Evolutionary conservation across 75 land plant genomes (phyloP), one percentile per base, ranked within the genome.

Genomic region (Selaginella moellendorffii): DNA sequence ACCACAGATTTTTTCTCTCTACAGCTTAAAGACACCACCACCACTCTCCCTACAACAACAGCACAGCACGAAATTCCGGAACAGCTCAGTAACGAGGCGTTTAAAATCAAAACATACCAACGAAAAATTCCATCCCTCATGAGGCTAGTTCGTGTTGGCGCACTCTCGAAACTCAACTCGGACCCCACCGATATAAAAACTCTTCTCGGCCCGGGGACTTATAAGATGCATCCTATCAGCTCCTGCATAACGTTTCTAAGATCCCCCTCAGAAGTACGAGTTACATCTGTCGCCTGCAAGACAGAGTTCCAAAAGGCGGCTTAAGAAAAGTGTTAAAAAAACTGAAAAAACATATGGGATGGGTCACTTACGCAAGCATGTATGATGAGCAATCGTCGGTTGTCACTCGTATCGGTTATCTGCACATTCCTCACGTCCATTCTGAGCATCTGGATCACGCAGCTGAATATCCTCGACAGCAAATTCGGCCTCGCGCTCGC

Each of bases 301-400:
- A n/a, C n/a, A n/a, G n/a, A n/a, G n/a, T n/a, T n/a, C n/a, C n/a
- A n/a, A n/a, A n/a, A n/a, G n/a, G n/a, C n/a, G n/a, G n/a, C n/a
- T n/a, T n/a, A n/a, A n/a, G n/a, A n/a, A n/a, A n/a, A n/a, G n/a
- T n/a, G n/a, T n/a, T n/a, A n/a, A n/a, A n/a, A n/a, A n/a, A n/a
- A n/a, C n/a, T n/a, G n/a, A n/a, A n/a, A 5, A 36, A 5, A 36
- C 46, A 36, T 36, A 36, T 36, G 14, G 10, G 5, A 36, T 36
- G 46, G n/a, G n/a, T n/a, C n/a, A 73, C 86, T 80, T 71, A 82
- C 88, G 54, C 67, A 78, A 28, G 77, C 76, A 22, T 85, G 87
- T 27, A 85, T 72, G 79, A 85, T 80, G 65, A 27, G 74, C 71
- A 78, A 70, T 69, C 62, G 23, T 23, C 76, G 73, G 30, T 26